Base-by-base conservation (phyloP, 495 filamentous ascomycete genomes). In the Penicillium samsonianum region DNA sequence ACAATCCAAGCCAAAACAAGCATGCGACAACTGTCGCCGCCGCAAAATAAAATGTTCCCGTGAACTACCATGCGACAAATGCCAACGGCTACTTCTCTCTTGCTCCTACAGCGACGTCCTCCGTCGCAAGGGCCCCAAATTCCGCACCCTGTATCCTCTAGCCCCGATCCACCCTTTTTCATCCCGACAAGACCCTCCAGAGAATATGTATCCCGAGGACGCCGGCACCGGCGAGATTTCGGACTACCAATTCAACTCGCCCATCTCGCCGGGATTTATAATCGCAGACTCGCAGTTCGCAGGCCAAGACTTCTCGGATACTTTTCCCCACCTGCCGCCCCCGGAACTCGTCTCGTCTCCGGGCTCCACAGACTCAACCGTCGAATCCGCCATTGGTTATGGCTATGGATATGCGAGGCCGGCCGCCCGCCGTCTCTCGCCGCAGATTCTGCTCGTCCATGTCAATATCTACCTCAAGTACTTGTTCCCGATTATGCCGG, bases 401-500 rank as follows among this genome's bases (percentile, higher is more conserved):
- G 25, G 45, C 12, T 60, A 53, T n/a, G 59, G 46, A 10, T 55
- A 54, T 35, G 26, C 42, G 3, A 48, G 63, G 1, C 70, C 70
- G 0, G 63, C 59, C 10, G 16, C 61, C 19, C 62, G 67, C 3
- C 72, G 70, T 3, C 63, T 78, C 3, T 67, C 76, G 0, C 60
- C 73, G 0, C 67, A 73, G 9, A 68, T 77, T 1, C 61, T 78
- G 1, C 60, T 78, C 10, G 76, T 72, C 0, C 76, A 78, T 57
- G 65, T 78, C 31, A 78, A 78, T 54, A 71, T 77, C 28, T 77
- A 75, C 45, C 45, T 77, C 50, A 78, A 77, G 51, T 78, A 92
- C 65, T 80, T 96, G 68, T 94, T 96, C 62, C 84, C 89, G 6
- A 89, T 87, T 19, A 89, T 92, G 78, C 91, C 92, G 0, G 87